phyloP scores from a whole-genome alignment of 176 grass and related monocot species.

The Coix lacrymajobi region DNA sequence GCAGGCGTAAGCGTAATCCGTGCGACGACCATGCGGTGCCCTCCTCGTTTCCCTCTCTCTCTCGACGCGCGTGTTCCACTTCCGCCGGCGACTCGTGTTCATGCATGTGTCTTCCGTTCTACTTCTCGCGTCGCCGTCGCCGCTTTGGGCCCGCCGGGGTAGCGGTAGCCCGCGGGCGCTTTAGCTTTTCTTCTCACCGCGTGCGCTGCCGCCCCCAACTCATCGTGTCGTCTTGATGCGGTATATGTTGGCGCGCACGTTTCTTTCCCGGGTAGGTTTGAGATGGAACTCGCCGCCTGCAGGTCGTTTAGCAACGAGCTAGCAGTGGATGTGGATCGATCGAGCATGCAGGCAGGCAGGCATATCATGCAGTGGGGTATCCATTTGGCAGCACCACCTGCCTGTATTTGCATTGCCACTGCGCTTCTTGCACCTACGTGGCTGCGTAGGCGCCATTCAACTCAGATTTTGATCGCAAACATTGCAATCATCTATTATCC shows the following conservation, averaged over 20 bases:
- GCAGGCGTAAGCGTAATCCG: not conserved
- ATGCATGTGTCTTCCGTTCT: not conserved
- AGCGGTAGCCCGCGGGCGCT: not conserved
- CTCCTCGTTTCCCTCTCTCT: not conserved
- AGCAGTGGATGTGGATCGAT: too few species aligned
- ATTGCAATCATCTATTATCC: not conserved
- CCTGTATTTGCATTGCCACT: not conserved
- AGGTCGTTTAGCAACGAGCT: too few species aligned
- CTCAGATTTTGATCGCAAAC: not conserved
- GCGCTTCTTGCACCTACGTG: too few species aligned
- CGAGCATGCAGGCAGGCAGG: too few species aligned
- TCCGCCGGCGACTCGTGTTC: not conserved
- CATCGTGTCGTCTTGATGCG: conserved; percentile 10
- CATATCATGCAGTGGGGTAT: not conserved
- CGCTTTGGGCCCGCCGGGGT: not conserved
- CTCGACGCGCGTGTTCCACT: not conserved
- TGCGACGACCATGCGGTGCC: not conserved
- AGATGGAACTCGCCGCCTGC: not conserved
- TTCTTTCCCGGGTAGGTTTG: not conserved
- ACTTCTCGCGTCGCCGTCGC: not conserved
- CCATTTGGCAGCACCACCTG: not conserved
- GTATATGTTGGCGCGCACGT: not conserved
- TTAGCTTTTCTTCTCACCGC: conserved; percentile 24
- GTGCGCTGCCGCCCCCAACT: conserved; percentile 14
- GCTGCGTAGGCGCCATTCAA: too few species aligned